These are phyloP conservation scores for Paramecium bursaria DNA, from an alignment of 73 alveolate species.

Conservation along the genomic window DNA sequence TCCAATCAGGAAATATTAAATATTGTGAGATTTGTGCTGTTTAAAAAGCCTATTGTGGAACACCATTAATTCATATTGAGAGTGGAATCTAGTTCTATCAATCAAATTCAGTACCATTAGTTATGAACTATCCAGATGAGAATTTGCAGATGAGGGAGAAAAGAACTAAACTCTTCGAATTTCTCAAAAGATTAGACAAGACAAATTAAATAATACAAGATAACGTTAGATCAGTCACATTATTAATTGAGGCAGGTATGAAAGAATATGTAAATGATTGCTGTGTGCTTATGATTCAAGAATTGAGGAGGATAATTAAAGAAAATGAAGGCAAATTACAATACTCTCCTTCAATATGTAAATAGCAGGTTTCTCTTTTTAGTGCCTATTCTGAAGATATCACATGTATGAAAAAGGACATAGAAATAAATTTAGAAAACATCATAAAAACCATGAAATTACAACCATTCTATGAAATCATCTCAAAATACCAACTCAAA, in stretches of 20 bases:
- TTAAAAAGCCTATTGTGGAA: no score
- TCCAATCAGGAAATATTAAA: no score
- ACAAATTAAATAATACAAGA: no score
- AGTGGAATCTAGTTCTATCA: conserved; percentile 5
- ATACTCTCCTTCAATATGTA: no score
- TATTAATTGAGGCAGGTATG: neutral
- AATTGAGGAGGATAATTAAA: neutral
- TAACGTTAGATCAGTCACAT: no score
- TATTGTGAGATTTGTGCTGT: no score
- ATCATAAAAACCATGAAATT: conserved; percentile 3
- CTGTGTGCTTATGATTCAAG: neutral
- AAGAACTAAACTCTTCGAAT: no score
- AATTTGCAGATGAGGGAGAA: no score
- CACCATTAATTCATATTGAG: neutral
- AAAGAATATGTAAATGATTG: conserved; percentile 3
- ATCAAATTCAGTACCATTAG: neutral
- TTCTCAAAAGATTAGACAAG: no score
- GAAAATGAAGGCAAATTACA: neutral
- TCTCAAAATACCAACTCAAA: conserved; percentile 14
- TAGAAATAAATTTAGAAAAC: neutral
- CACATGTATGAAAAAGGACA: neutral
- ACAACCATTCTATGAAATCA: conserved; percentile 13
- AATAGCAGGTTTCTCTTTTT: neutral
- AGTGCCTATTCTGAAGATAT: neutral
- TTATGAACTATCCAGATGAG: neutral